Base-by-base conservation (phyloP, 2,329 filamentous ascomycete genomes). In the Ophiostoma ulmi region DNA sequence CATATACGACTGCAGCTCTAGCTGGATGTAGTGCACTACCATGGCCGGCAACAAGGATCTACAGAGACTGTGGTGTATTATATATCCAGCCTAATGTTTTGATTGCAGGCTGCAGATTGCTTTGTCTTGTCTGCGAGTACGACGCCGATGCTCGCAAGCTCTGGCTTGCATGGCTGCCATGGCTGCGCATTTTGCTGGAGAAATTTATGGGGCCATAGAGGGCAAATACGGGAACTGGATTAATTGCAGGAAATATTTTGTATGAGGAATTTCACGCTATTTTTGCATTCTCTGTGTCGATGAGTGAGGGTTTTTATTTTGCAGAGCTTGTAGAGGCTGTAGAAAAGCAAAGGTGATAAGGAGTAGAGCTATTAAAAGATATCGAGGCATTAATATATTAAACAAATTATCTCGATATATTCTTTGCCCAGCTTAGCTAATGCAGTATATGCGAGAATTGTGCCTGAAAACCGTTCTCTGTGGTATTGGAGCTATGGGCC, bases 301-400 rank as follows among this genome's bases (percentile, higher is more conserved):
- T n/a, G 61, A 64, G 31, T 64, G 61, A 64, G 61, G 35, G 61
- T 38, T 64, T 64, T 64, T 38, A 39, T 64, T 64, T 64, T 58
- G 52, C 7, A 55, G 20, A 58, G 52, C 13, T 58, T 17, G 0
- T 44, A 14, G 13, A 14, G 6, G 14, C 6, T 48, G 44, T 20
- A 20, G 4, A 31, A 31, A 31, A 20, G 44, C n/a, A 20, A 31
- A 31, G 31, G 31, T 31, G 31, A 31, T 4, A 31, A 31, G 26
- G 26, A 31, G 31, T 3, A 31, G 31, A 31, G 31, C 31, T 31
- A 4, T 31, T 31, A 31, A 31, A 31, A 31, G 31, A 31, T 31
- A 31, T 4, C 31, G 31, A 31, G 31, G 3, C 31, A 31, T 31
- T 4, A 31, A 31, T 31, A 3, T 31, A 31, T 4, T 3, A 31